phyloP scores from a whole-genome alignment of 148 eudicot genomes.

The Nepenthes gracilis region DNA sequence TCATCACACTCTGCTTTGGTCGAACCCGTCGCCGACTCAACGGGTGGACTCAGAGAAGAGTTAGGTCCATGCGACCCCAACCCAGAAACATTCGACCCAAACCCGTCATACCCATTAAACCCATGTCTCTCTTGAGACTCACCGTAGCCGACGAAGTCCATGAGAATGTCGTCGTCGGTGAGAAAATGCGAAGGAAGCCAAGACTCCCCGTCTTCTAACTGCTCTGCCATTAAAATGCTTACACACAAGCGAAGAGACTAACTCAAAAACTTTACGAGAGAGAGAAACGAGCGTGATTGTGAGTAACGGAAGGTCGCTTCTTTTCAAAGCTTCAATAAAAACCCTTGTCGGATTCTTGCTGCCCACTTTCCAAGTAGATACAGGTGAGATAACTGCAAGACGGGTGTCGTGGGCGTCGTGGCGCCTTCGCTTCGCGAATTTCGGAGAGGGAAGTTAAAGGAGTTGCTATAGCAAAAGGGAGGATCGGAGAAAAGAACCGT shows the following conservation, averaged over 20 bases:
- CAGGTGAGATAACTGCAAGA: no score
- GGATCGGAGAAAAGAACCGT: no score
- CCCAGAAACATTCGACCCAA: slow-evolving; percentile 2
- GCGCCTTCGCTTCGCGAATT: not conserved
- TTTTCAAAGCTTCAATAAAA: no score
- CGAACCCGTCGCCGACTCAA: slow-evolving; percentile 29
- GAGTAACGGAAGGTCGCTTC: no score
- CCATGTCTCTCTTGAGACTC: not conserved
- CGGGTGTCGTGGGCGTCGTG: no score
- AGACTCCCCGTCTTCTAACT: slow-evolving; percentile 47
- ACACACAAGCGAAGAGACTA: not conserved
- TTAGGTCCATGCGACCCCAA: slow-evolving; percentile 8
- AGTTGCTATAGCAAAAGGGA: not conserved
- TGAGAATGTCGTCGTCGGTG: slow-evolving; percentile 54
- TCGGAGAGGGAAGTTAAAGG: not conserved
- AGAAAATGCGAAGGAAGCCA: slow-evolving; percentile 68
- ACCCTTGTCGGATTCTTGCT: no score
- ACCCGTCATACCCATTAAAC: not conserved
- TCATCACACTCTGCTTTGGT: slow-evolving; percentile 54
- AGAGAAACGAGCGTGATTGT: not conserved
- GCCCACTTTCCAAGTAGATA: no score
- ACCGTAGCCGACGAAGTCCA: slow-evolving; percentile 20
- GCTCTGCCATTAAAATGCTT: slow-evolving; percentile 23
- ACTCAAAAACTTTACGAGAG: not conserved
- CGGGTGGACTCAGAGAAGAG: slow-evolving; percentile 34